Evolutionary conservation across 345 rosid genomes (phyloP).

Genomic region (Citrus unshiu): DNA sequence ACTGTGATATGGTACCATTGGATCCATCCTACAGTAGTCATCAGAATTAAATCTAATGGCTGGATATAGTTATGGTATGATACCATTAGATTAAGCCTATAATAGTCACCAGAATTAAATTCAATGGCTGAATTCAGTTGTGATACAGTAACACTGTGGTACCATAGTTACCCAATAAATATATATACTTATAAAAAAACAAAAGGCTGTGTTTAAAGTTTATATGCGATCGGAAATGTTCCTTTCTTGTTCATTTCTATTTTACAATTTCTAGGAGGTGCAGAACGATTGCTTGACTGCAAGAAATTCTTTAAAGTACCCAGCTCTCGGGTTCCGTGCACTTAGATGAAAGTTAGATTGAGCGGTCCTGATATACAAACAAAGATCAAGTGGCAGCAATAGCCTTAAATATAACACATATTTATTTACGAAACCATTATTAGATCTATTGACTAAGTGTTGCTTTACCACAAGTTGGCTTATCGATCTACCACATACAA

Average conservation of each 20-base stretch:
- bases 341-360: not conserved
- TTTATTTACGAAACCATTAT: not conserved
- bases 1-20: no score
- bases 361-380: not conserved
- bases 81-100: no score
- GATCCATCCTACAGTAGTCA: no score
- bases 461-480: not conserved
- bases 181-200: no score
- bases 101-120: no score
- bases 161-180: no score
- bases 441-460: not conserved
- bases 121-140: rapidly evolving
- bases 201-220: not conserved
- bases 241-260: not conserved
- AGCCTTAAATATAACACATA: no score
- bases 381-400: not conserved
- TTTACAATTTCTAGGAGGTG: no score
- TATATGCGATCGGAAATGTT: not conserved
- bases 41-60: no score
- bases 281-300: not conserved
- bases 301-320: not conserved
- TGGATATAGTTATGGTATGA: no score
- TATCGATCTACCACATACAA: no score
- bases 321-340: not conserved
- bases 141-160: no score